Base-by-base conservation (phyloP, 2,329 filamentous ascomycete genomes). In the Phymatotrichopsis omnivora region DNA sequence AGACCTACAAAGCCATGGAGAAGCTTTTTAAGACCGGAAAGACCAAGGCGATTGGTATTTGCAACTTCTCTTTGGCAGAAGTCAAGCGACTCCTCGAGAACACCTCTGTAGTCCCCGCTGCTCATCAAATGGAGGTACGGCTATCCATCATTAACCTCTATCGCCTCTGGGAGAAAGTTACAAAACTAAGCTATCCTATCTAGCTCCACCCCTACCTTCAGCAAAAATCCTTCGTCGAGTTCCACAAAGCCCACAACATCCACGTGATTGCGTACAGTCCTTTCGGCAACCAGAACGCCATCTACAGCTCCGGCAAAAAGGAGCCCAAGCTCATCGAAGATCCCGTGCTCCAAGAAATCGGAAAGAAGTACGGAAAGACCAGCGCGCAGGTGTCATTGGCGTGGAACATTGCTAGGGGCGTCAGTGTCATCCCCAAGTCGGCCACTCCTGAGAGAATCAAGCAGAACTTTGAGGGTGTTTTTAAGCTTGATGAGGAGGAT, bases 401-500 rank as follows among this genome's bases (percentile, higher is more conserved):
- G 58, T 93, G 85, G 84, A 85, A 84, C 54, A 67, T 93, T 44
- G 76, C 82, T 63, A 78, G 85, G 61, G 84, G 81, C 48, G 85
- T 80, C 70, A 82, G 76, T 55, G 84, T 93, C 41, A 85, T 93
- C 58, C 85, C 85, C 59, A 93, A 93, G 73, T 82, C 75, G 41
- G 81, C 87, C 47, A 86, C 75, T 55, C 73, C 77, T 56, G 70
- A 69, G 42, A 75, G 85, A 31, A 86, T 93, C 59, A 70, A 82
- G 65, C 74, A 68, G 52, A 93, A 93, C 71, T 84, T 78, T 57
- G 74, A 81, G 41, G 75, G 86, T 63, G 82, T 80, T 42, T 89
- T 78, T 76, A 69, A 75, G 48, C 66, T 93, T 64, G 79, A 74
- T 3, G 72, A 73, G 3, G 82, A 84, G 35, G 85, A 93, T 68